These are phyloP conservation scores for Codiaeum variegatum DNA, from an alignment of 441 rosid genomes.

Conservation along the genomic window DNA sequence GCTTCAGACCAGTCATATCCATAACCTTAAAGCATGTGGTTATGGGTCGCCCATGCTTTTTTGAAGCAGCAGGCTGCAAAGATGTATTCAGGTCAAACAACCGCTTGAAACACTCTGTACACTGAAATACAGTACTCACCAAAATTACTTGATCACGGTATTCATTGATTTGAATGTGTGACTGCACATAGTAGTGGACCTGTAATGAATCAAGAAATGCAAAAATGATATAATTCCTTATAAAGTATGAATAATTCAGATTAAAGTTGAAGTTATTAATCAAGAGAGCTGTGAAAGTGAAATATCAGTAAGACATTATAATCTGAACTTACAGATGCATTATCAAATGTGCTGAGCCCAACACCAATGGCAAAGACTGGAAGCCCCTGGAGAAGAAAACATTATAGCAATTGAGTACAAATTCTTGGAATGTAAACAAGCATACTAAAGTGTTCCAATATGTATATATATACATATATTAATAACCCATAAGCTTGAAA, in stretches of 20 bases:
- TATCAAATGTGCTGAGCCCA: conserved; percentile 85
- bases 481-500: conserved; percentile 17
- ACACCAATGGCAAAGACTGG: conserved; percentile 82
- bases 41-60: conserved; percentile 68
- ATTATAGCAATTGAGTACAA: conserved; percentile 7
- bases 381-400: conserved; percentile 57
- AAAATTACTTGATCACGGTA: conserved; percentile 77
- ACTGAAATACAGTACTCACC: conserved; percentile 45
- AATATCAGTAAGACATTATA: background rate
- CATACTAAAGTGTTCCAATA: background rate
- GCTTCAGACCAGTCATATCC: conserved; percentile 89
- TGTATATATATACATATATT: no score
- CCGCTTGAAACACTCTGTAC: conserved; percentile 5
- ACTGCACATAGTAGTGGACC: conserved; percentile 87
- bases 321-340: conserved; percentile 81
- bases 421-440: conserved; percentile 12
- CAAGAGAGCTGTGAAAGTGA: background rate
- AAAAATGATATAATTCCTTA: background rate
- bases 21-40: conserved; percentile 79
- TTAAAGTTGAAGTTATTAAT: background rate
- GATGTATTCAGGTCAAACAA: conserved; percentile 19
- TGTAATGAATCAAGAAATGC: conserved; percentile 27
- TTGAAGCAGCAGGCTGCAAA: conserved; percentile 74
- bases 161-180: conserved; percentile 95
- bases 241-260: background rate